Conservation (phyloP, 2,329 filamentous ascomycete genomes). For the Xylariaceae sp. region DNA sequence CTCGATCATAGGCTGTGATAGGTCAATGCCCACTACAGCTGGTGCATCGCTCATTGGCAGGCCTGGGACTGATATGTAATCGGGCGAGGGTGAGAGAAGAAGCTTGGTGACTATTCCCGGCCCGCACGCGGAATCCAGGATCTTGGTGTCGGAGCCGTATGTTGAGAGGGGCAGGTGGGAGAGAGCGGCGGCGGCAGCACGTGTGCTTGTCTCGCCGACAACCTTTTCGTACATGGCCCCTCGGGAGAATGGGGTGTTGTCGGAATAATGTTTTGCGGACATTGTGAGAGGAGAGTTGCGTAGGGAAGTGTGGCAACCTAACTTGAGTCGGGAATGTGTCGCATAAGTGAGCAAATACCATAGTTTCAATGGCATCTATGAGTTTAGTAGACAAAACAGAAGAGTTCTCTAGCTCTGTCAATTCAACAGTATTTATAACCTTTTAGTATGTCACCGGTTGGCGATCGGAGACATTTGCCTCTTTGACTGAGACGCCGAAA, state of each 20-base stretch:
- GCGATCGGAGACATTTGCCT: too few relatives aligned
- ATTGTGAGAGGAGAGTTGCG: too few relatives aligned
- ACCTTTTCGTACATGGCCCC: slow-evolving; percentile 18
- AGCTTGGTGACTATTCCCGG: slow-evolving; percentile 26
- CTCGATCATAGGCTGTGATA: slow-evolving; percentile 20
- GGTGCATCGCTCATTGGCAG: slow-evolving; percentile 20
- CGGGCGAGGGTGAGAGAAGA: slow-evolving; percentile 20
- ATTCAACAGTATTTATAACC: too few relatives aligned
- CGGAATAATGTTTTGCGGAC: too few relatives aligned
- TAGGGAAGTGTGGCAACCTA: too few relatives aligned
- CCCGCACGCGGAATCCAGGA: slow-evolving; percentile 26
- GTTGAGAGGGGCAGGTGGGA: slow-evolving; percentile 21
- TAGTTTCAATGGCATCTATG: too few relatives aligned
- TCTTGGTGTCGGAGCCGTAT: slow-evolving; percentile 21
- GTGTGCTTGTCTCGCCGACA: slow-evolving; percentile 18
- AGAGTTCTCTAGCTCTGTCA: too few relatives aligned
- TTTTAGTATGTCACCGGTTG: too few relatives aligned
- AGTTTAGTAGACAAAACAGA: too few relatives aligned
- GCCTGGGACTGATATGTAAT: slow-evolving; percentile 16
- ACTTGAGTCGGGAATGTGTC: too few relatives aligned
- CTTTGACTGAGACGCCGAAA: too few relatives aligned
- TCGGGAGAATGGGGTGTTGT: neutral
- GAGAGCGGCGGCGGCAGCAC: slow-evolving; percentile 21
- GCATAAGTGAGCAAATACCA: too few relatives aligned
- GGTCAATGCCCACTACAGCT: slow-evolving; percentile 22